Conservation (phyloP, 2,329 filamentous ascomycete species). For the Neopestalotiopsis rosae region DNA sequence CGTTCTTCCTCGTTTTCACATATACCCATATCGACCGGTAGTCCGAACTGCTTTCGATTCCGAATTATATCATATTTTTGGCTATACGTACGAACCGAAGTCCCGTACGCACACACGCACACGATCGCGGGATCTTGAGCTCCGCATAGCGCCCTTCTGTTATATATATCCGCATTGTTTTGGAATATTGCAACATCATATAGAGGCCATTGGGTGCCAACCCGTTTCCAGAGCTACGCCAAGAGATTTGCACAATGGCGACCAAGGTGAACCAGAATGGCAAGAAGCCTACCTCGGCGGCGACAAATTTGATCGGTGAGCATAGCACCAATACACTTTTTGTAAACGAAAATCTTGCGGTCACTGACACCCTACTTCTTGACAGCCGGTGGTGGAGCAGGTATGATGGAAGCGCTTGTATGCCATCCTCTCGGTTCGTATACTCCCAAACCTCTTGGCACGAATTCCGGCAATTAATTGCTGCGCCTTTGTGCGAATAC, state of each 20-base stretch:
- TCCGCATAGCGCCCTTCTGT: not conserved
- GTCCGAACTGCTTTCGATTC: not conserved
- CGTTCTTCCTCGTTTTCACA: not conserved
- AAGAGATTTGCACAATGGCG: slow-evolving; percentile 40
- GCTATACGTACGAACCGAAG: not conserved
- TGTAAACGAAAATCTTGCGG: not conserved
- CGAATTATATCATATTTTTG: not conserved
- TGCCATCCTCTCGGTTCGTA: slow-evolving; percentile 88
- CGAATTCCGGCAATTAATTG: slow-evolving; percentile 16
- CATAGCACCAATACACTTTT: slow-evolving; percentile 16
- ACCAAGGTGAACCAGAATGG: slow-evolving; percentile 51
- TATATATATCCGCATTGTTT: not conserved
- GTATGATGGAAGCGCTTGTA: slow-evolving; percentile 98
- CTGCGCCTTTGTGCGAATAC: slow-evolving; percentile 14
- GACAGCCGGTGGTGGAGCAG: slow-evolving; percentile 90
- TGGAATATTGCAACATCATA: not conserved
- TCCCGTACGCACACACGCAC: not conserved
- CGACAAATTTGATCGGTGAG: slow-evolving; percentile 89
- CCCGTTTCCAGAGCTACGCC: slow-evolving; percentile 16
- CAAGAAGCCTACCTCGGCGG: slow-evolving; percentile 83
- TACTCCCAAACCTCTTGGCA: not conserved
- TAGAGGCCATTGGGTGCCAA: slow-evolving; percentile 33
- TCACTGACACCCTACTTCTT: not conserved
- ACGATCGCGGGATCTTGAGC: not conserved
- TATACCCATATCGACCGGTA: not conserved